Evolutionary conservation across 208 protist genomes (phyloP).

Genomic region (Leishmania amazonensis): DNA sequence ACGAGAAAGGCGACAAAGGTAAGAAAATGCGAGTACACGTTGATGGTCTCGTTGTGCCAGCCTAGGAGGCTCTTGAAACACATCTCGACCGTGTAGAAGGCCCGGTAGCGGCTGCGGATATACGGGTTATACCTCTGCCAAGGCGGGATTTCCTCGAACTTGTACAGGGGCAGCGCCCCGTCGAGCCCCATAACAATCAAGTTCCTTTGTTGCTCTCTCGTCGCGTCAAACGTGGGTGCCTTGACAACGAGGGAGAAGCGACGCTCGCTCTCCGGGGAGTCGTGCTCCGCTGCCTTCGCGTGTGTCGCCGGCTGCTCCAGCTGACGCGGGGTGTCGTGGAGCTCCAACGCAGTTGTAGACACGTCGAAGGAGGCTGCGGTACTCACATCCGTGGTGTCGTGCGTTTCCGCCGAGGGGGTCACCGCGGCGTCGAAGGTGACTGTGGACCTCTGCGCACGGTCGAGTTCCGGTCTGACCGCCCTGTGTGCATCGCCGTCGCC

Average conservation of each 20-base stretch:
- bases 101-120: conserved; percentile 69
- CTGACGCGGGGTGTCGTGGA: background rate
- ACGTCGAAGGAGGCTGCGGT: background rate
- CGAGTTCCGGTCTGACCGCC: background rate
- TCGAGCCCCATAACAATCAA: conserved; percentile 9
- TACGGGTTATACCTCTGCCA: conserved; percentile 61
- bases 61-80: conserved; percentile 65
- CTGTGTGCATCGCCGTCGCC: background rate
- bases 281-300: background rate
- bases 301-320: background rate
- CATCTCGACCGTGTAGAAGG: conserved; percentile 64
- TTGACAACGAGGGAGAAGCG: conserved; percentile 13
- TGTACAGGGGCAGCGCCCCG: conserved; percentile 48
- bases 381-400: background rate
- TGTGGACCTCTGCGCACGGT: background rate
- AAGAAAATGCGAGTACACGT: conserved; percentile 79
- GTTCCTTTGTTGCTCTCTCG: conserved; percentile 13
- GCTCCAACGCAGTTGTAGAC: background rate
- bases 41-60: conserved; percentile 90
- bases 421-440: background rate
- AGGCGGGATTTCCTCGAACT: conserved; percentile 40
- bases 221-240: conserved; percentile 21
- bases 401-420: background rate
- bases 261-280: background rate
- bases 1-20: conserved; percentile 68